Conservation (phyloP, 495 filamentous ascomycete genomes). For the Penicillium desertorum region DNA sequence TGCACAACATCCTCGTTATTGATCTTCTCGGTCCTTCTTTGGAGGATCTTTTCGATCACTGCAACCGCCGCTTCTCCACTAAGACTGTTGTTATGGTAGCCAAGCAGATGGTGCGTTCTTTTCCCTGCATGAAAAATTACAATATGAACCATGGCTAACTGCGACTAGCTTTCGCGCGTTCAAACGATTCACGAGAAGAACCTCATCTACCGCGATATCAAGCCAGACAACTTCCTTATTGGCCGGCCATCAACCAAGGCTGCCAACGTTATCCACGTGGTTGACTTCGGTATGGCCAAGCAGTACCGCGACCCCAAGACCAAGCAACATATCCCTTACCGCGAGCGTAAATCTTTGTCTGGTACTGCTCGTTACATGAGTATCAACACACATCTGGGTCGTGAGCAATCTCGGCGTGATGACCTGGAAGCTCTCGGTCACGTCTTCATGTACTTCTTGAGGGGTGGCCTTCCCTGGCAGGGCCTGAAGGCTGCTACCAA, state of each 20-base stretch:
- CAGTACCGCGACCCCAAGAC: constrained; percentile 99
- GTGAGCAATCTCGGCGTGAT: constrained; percentile 94
- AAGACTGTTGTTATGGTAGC: constrained; percentile 99
- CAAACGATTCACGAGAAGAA: constrained; percentile 99
- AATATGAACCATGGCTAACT: constrained; percentile 20
- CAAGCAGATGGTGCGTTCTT: constrained; percentile 86
- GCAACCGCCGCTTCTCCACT: constrained; percentile 88
- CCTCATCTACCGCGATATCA: constrained; percentile 98
- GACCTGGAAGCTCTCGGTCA: constrained; percentile 95
- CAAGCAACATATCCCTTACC: constrained; percentile 98
- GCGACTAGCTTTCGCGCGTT: constrained; percentile 78
- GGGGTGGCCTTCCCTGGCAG: constrained; percentile 96
- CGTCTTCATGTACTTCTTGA: constrained; percentile 99
- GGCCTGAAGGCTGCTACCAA: constrained; percentile 98
- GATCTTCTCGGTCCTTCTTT: constrained; percentile 94
- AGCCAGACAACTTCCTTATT: constrained; percentile 99
- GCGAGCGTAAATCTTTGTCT: constrained; percentile 95
- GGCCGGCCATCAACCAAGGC: constrained; percentile 89
- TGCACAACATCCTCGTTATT: constrained; percentile 99
- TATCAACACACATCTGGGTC: constrained; percentile 97
- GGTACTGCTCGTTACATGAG: constrained; percentile 99
- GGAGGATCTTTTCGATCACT: constrained; percentile 98
- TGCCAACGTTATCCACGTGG: constrained; percentile 97
- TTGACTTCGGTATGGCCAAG: constrained; percentile 99
- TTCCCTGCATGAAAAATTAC: constrained; percentile 2